Evolutionary conservation across 2,329 filamentous ascomycete species (phyloP).

Genomic region (Thermomyces lanuginosus): DNA sequence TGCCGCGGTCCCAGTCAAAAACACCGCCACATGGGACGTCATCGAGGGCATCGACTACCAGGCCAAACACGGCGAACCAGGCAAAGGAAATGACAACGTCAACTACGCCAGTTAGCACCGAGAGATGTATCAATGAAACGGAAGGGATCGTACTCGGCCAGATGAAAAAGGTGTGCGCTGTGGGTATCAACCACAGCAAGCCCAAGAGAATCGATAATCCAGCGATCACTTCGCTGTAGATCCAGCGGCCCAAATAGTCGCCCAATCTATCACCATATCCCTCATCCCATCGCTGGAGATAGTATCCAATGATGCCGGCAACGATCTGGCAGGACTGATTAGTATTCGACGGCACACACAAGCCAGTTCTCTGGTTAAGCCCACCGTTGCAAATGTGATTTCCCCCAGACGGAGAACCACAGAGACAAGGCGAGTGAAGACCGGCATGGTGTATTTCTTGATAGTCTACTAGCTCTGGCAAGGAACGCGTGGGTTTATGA

Average conservation of each 20-base stretch:
- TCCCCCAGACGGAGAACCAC: slow-evolving; percentile 45
- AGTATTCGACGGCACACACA: slow-evolving; percentile 10
- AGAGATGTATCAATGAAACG: slow-evolving; percentile 3
- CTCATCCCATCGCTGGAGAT: slow-evolving; percentile 36
- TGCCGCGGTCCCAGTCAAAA: slow-evolving; percentile 49
- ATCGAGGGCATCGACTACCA: slow-evolving; percentile 43
- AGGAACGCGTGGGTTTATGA: no score
- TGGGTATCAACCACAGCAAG: slow-evolving; percentile 57
- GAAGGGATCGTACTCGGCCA: slow-evolving; percentile 39
- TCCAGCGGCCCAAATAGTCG: slow-evolving; percentile 49
- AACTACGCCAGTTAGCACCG: slow-evolving; percentile 18
- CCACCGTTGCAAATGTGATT: slow-evolving; percentile 53
- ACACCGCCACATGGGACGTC: slow-evolving; percentile 37
- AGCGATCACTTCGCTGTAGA: slow-evolving; percentile 59
- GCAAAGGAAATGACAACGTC: slow-evolving; percentile 52
- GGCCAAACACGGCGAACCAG: slow-evolving; percentile 55
- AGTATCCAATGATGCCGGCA: slow-evolving; percentile 51
- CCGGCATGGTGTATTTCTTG: no score
- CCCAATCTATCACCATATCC: slow-evolving; percentile 35
- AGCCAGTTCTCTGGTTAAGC: slow-evolving; percentile 9
- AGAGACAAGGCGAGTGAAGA: slow-evolving; percentile 39
- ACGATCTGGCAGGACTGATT: slow-evolving; percentile 29
- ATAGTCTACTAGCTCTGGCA: no score
- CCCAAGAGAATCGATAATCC: slow-evolving; percentile 52
- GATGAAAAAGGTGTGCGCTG: slow-evolving; percentile 48